Evolutionary conservation across 306 rosid species (phyloP), one percentile per base, ranked within the genome.

Genomic region (Datisca glomerata): DNA sequence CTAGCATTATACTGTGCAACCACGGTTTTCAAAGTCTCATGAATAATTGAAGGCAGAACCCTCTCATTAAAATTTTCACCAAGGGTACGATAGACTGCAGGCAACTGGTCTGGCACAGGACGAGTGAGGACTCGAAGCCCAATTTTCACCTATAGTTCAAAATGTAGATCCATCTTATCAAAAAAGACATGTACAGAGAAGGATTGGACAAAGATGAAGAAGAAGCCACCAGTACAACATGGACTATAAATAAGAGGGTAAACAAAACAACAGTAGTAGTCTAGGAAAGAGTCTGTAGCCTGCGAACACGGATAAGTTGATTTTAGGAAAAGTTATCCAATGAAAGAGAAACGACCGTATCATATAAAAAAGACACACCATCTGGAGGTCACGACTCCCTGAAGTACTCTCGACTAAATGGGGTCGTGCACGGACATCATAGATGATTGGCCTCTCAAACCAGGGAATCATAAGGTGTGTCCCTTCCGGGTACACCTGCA

Each of bases 401-500:
- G 96, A 61, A 1, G 68, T 61, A 71, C 84, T 79, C 78, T 76
- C 84, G 8, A 79, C 73, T 5, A 66, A 52, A 54, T 73, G 75
- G 22, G 94, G 86, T 31, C 74, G 74, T 7, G 92, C 81, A 10
- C 93, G 92, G 24, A 86, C 96, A 69, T 81, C 92, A 51, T 78
- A 86, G 60, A 81, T 86, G 34, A 86, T 56, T 0, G 94, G 86
- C 57, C 92, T 73, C 72, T 86, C 96, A 64, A 76, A 73, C 94
- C 96, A 86, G 1, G 96, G 96, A 49, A 81, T 56, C 13, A 75
- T 53, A 7, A 86, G 57, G 42, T 81, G 94, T 0, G 96, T 79
- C 33, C 96, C 94, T 86, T 86, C 94, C 21, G 94, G 85, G 65
- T 79, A 87, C 34, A 87, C 93, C 93, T 87, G 60, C 58, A 71